Conservation (phyloP, 1,284 basidiomycete species). For the Ceratobasidium sp. region DNA sequence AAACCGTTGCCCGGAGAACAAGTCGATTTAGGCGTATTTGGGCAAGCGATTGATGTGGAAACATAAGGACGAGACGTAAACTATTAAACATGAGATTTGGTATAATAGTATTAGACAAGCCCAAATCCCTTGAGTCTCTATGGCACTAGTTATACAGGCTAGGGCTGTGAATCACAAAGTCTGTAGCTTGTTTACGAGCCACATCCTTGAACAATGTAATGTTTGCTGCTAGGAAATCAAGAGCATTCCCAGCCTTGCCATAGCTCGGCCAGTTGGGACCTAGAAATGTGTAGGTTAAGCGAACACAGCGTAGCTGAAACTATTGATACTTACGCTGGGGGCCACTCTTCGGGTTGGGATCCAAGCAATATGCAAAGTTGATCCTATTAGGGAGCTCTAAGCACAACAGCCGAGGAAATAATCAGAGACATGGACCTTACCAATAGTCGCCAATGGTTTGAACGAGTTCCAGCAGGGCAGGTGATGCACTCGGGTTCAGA, state of each 20-base stretch:
- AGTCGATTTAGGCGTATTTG: too few species aligned
- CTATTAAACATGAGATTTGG: too few species aligned
- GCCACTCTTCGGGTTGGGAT: slow-evolving; percentile 18
- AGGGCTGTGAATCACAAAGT: slow-evolving; percentile 25
- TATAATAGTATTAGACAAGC: not conserved
- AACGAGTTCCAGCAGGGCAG: slow-evolving; percentile 4
- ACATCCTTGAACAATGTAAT: slow-evolving; percentile 25
- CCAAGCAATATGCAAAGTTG: slow-evolving; percentile 39
- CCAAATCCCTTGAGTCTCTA: not conserved
- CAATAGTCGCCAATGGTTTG: slow-evolving; percentile 38
- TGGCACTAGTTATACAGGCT: slow-evolving; percentile 20
- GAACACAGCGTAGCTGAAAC: not conserved
- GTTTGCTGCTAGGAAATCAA: slow-evolving; percentile 26
- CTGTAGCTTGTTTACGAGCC: slow-evolving; percentile 5
- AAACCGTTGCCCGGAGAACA: too few species aligned
- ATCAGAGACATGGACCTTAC: not conserved
- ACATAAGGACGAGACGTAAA: too few species aligned
- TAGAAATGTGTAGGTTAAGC: not conserved
- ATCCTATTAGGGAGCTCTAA: slow-evolving; percentile 2
- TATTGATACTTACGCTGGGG: slow-evolving; percentile 1
- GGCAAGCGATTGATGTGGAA: too few species aligned
- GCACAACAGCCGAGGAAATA: not conserved
- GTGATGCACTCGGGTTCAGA: not conserved
- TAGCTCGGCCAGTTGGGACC: slow-evolving; percentile 25
- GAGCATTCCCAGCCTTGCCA: not conserved